phyloP scores from a whole-genome alignment of 306 rosid genomes.

The Betula pendula region DNA sequence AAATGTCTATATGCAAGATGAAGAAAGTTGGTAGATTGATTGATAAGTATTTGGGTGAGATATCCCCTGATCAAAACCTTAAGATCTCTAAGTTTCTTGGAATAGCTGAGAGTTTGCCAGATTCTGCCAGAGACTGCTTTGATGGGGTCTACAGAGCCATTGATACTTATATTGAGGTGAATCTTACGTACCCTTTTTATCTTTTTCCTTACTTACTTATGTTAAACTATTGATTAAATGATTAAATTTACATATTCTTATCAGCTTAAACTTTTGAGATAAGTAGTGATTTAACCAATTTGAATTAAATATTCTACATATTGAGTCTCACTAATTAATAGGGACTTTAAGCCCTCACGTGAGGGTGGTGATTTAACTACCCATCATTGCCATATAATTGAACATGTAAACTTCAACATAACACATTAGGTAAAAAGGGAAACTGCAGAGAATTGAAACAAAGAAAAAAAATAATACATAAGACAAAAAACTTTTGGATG shows the following conservation, averaged over 20 bases:
- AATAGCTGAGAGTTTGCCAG: constrained; percentile 69
- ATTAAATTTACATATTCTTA: no score
- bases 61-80: constrained; percentile 73
- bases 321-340: no score
- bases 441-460: not conserved
- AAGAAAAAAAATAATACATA: not conserved
- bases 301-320: no score
- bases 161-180: constrained; percentile 78
- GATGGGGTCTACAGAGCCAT: constrained; percentile 78
- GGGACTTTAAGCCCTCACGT: no score
- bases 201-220: no score
- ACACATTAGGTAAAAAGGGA: not conserved
- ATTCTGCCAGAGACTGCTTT: constrained; percentile 61
- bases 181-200: constrained; percentile 1
- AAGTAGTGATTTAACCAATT: no score
- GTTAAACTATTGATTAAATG: no score
- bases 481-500: not conserved
- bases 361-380: no score
- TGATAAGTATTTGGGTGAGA: constrained; percentile 67
- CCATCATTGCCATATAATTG: constrained; percentile 1
- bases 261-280: no score
- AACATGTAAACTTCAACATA: no score
- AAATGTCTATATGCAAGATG: constrained; percentile 42
- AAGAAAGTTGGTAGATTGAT: constrained; percentile 62
- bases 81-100: constrained; percentile 66